These are phyloP conservation scores for Citrus sp. DNA, from an alignment of 345 rosid genomes.

Conservation along the genomic window DNA sequence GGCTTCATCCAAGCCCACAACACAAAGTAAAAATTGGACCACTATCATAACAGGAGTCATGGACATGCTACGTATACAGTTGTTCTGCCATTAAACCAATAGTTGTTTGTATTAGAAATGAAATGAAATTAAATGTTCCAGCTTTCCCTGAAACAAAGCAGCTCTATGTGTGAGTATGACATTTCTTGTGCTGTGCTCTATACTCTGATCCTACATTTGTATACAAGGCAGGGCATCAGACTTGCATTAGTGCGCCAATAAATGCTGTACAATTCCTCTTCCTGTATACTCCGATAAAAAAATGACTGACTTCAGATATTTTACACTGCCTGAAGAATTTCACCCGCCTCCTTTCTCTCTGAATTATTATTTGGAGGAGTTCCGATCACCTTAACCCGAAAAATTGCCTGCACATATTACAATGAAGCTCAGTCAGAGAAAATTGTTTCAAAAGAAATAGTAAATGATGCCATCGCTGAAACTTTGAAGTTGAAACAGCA, in stretches of 20 bases:
- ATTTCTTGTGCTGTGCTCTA: background rate
- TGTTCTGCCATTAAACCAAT: too few relatives aligned
- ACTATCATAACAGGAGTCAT: too few relatives aligned
- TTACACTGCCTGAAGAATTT: slow-evolving; percentile 60
- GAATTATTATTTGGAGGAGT: slow-evolving; percentile 19
- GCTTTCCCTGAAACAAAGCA: background rate
- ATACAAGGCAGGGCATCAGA: background rate
- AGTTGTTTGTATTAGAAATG: too few relatives aligned
- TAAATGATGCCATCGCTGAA: background rate
- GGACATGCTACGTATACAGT: too few relatives aligned
- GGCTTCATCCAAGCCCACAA: background rate
- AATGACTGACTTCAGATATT: background rate
- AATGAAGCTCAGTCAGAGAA: background rate
- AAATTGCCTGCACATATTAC: slow-evolving; percentile 48
- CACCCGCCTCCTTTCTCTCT: slow-evolving; percentile 26
- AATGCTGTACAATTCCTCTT: slow-evolving; percentile 29
- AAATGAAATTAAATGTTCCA: background rate
- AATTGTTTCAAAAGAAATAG: background rate
- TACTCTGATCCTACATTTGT: background rate
- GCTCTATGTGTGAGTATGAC: background rate
- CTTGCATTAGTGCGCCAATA: slow-evolving; percentile 8
- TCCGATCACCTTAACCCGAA: slow-evolving; percentile 66
- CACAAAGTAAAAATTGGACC: too few relatives aligned
- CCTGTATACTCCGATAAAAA: background rate
- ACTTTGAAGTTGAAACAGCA: background rate